These are phyloP conservation scores for Plasmopara muralis DNA, from an alignment of 352 stramenopile species.

Conservation along the genomic window DNA sequence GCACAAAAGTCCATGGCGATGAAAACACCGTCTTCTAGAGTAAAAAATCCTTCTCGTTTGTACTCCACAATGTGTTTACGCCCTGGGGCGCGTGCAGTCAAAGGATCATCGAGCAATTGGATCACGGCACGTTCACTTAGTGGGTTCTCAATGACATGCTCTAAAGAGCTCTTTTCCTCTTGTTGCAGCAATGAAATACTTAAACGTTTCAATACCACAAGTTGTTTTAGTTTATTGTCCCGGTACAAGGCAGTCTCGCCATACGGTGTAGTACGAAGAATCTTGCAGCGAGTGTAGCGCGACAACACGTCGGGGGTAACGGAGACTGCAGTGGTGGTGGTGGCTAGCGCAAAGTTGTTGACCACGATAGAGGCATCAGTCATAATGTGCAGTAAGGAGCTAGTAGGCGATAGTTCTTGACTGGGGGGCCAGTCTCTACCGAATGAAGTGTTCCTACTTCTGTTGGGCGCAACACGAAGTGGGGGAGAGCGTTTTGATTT, in stretches of 20 bases:
- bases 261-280: conserved; percentile 47
- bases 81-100: conserved; percentile 16
- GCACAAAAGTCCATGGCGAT: conserved; percentile 63
- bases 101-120: conserved; percentile 30
- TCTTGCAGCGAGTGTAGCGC: conserved; percentile 35
- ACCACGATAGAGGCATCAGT: not conserved
- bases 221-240: conserved; percentile 30
- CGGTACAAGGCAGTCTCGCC: conserved; percentile 50
- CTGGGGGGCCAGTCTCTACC: too few species aligned
- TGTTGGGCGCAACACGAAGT: too few species aligned
- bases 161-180: conserved; percentile 15
- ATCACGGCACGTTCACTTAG: conserved; percentile 48
- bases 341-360: not conserved
- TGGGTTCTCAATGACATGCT: conserved; percentile 38
- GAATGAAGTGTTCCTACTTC: too few species aligned
- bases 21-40: conserved; percentile 35
- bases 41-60: conserved; percentile 37
- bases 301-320: conserved; percentile 11
- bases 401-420: not conserved
- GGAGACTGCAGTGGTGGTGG: not conserved
- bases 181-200: conserved; percentile 32
- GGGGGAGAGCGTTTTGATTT: too few species aligned
- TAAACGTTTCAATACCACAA: conserved; percentile 54
- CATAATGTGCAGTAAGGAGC: not conserved
- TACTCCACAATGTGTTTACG: conserved; percentile 43